These are phyloP conservation scores for Neonectria neomacrospora DNA, from an alignment of 2,329 filamentous ascomycete genomes.

Conservation along the genomic window DNA sequence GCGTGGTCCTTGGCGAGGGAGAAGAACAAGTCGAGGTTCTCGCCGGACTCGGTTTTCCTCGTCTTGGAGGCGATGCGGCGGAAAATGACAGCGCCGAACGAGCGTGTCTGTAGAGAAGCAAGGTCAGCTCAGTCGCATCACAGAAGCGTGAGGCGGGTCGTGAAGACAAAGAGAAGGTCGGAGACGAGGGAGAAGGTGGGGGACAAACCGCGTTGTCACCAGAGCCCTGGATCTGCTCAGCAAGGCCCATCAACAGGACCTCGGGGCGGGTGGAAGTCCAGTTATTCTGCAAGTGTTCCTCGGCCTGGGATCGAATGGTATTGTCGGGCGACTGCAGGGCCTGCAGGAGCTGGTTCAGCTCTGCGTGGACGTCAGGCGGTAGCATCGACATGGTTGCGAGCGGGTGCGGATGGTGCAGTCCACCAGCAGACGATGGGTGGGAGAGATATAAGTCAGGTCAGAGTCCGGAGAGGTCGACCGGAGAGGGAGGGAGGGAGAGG, in stretches of 20 bases:
- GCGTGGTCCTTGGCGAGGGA: constrained; percentile 80
- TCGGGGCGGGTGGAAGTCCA: constrained; percentile 88
- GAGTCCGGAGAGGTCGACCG: constrained; percentile 22
- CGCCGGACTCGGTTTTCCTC: constrained; percentile 77
- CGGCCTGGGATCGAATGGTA: constrained; percentile 82
- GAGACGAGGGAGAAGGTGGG: constrained; percentile 5
- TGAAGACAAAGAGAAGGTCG: constrained; percentile 10
- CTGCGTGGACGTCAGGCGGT: constrained; percentile 82
- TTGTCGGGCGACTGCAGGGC: constrained; percentile 93
- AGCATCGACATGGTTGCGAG: constrained; percentile 79
- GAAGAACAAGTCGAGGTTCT: constrained; percentile 85
- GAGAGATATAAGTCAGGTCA: constrained; percentile 20
- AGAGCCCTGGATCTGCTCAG: constrained; percentile 88
- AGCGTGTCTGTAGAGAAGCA: constrained; percentile 72
- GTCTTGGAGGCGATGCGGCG: constrained; percentile 91
- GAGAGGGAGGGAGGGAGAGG: constrained; percentile 10
- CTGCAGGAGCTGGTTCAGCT: constrained; percentile 86
- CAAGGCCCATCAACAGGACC: constrained; percentile 90
- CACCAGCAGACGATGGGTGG: constrained; percentile 44
- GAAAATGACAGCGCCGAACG: constrained; percentile 94
- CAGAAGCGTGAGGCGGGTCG: constrained; percentile 14
- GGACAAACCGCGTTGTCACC: constrained; percentile 73
- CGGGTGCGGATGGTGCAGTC: constrained; percentile 44
- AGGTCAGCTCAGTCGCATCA: constrained; percentile 28
- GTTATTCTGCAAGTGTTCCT: constrained; percentile 89